Conservation (phyloP, 352 stramenopile genomes). For the Phytopythium montanum region DNA sequence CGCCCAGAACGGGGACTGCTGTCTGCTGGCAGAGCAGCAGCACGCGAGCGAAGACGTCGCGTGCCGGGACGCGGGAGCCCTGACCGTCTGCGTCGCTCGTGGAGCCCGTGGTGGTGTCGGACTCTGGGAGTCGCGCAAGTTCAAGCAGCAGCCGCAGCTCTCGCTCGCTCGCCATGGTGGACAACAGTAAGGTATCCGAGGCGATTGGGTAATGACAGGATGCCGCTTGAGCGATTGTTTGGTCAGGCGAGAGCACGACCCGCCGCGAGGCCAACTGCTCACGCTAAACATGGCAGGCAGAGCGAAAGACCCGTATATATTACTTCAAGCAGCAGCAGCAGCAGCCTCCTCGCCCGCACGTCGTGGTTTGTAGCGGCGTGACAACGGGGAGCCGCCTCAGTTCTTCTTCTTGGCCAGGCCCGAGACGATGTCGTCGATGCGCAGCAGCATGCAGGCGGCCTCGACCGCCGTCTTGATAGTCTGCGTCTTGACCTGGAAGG, state of each 20-base stretch:
- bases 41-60: slow-evolving; percentile 36
- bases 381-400: slow-evolving; percentile 22
- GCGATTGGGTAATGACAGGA: background rate
- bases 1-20: slow-evolving; percentile 21
- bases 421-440: slow-evolving; percentile 99
- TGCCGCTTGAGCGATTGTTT: background rate
- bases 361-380: slow-evolving; percentile 1
- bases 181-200: no score
- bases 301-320: slow-evolving; percentile 7
- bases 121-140: slow-evolving; percentile 30
- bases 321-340: slow-evolving; percentile 65
- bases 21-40: slow-evolving; percentile 27
- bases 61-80: slow-evolving; percentile 19
- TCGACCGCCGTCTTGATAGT: slow-evolving; percentile 99
- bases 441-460: slow-evolving; percentile 95
- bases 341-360: background rate
- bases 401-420: slow-evolving; percentile 96
- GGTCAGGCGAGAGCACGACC: background rate
- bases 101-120: slow-evolving; percentile 11
- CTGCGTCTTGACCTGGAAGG: slow-evolving; percentile 99
- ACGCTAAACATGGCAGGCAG: slow-evolving; percentile 1
- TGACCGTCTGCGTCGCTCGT: slow-evolving; percentile 5
- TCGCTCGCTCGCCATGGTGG: slow-evolving; percentile 45
- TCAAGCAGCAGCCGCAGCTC: slow-evolving; percentile 51
- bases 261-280: slow-evolving; percentile 1